Conservation (phyloP, 495 filamentous ascomycete genomes). For the Aspergillus mulundensis region DNA sequence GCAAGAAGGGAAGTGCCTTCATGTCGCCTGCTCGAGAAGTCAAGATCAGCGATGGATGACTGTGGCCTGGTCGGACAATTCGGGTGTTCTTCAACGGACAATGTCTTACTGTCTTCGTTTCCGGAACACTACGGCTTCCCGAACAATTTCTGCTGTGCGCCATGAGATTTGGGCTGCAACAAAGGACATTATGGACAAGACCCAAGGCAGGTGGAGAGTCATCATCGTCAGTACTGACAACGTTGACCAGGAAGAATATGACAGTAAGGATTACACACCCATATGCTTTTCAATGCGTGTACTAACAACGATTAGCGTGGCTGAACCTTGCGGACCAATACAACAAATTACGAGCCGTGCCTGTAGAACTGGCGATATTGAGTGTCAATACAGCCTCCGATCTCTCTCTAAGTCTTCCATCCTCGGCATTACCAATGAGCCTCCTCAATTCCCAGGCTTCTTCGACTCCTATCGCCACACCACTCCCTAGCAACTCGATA, state of each 20-base stretch:
- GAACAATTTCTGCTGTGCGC: conserved; percentile 58
- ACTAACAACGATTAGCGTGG: conserved; percentile 37
- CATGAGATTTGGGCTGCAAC: conserved; percentile 86
- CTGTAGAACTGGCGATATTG: conserved; percentile 54
- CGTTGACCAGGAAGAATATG: conserved; percentile 71
- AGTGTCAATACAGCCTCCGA: conserved; percentile 63
- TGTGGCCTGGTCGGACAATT: conserved; percentile 88
- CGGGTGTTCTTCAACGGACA: conserved; percentile 68
- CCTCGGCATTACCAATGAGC: conserved; percentile 27
- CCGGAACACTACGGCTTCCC: conserved; percentile 52
- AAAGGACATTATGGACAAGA: conserved; percentile 64
- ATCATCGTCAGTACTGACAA: conserved; percentile 69
- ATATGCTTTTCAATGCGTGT: neutral
- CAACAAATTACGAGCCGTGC: conserved; percentile 44
- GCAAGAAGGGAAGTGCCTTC: conserved; percentile 79
- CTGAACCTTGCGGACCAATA: conserved; percentile 39
- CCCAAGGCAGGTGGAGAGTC: conserved; percentile 75
- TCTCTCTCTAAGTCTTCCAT: conserved; percentile 50
- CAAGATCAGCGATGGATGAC: conserved; percentile 82
- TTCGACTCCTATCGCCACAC: conserved; percentile 43
- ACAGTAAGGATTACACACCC: conserved; percentile 33
- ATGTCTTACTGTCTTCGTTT: conserved; percentile 76
- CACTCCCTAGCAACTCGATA: conserved; percentile 40
- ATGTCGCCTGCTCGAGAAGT: conserved; percentile 81
- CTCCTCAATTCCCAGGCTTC: conserved; percentile 32